These are phyloP conservation scores for Cercospora brassicicola DNA, from an alignment of 2,329 filamentous ascomycete genomes.

Conservation along the genomic window DNA sequence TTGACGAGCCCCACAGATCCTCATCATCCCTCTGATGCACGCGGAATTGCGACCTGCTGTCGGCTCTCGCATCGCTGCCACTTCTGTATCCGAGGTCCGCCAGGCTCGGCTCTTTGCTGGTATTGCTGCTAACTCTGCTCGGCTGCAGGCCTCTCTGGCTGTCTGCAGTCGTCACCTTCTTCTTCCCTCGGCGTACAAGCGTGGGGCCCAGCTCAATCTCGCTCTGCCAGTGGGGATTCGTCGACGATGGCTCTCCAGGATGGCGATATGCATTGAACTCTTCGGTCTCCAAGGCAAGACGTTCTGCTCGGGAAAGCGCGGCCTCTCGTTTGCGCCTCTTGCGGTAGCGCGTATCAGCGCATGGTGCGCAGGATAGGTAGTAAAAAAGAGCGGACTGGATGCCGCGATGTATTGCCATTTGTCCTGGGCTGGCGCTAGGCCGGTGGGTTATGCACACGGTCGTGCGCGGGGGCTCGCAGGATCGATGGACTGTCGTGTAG, in stretches of 20 bases:
- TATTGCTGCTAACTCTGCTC: constrained; percentile 47
- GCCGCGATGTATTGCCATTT: constrained; percentile 44
- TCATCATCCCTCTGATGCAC: constrained; percentile 87
- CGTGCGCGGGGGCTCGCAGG: neutral
- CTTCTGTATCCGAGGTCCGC: constrained; percentile 31
- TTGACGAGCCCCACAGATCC: constrained; percentile 69
- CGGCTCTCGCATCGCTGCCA: constrained; percentile 30
- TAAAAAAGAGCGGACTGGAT: constrained; percentile 78
- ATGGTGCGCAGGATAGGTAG: constrained; percentile 75
- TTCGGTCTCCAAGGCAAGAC: constrained; percentile 57
- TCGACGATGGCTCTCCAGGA: constrained; percentile 72
- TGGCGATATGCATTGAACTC: constrained; percentile 72
- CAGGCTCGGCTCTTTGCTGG: constrained; percentile 44
- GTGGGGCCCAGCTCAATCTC: constrained; percentile 78
- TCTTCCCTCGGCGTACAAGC: constrained; percentile 50
- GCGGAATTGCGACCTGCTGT: constrained; percentile 69
- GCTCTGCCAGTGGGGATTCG: constrained; percentile 84
- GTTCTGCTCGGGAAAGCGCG: constrained; percentile 57
- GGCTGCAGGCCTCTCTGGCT: constrained; percentile 18
- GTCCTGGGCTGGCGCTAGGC: neutral
- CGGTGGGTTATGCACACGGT: neutral
- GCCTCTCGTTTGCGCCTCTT: constrained; percentile 67
- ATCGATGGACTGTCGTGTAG: constrained; percentile 6
- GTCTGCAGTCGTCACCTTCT: constrained; percentile 41
- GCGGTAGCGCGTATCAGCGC: constrained; percentile 67